Conservation (phyloP, 2,329 filamentous ascomycete genomes). For the Monosporascus ibericus region DNA sequence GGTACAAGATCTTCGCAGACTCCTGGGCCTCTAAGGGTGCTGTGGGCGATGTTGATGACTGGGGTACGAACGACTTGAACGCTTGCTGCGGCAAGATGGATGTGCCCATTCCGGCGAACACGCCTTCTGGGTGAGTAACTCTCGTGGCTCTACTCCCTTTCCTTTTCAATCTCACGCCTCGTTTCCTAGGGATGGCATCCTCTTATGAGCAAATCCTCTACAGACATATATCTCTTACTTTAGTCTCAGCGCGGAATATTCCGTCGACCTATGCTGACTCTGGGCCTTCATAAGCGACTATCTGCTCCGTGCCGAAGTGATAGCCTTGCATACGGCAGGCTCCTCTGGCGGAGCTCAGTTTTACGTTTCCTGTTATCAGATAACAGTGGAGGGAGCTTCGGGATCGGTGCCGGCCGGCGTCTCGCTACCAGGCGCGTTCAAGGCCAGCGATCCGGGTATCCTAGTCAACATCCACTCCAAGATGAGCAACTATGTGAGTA, state of each 20-base stretch:
- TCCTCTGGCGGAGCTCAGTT: constrained; percentile 25
- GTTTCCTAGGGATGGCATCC: no score
- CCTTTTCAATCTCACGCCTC: not conserved
- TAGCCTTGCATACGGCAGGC: constrained; percentile 37
- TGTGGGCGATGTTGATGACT: constrained; percentile 39
- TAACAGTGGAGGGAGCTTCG: constrained; percentile 21
- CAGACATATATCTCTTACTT: no score
- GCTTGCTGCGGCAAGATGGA: constrained; percentile 35
- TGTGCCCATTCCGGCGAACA: constrained; percentile 34
- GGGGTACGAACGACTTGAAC: constrained; percentile 37
- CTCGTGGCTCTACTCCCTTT: not conserved
- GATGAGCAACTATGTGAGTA: constrained; percentile 27
- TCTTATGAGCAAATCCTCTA: no score
- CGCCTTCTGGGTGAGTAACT: constrained; percentile 29
- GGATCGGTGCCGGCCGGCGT: constrained; percentile 24
- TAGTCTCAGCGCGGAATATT: no score
- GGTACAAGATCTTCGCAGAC: constrained; percentile 49
- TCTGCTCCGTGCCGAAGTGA: constrained; percentile 37
- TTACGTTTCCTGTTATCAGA: constrained; percentile 27
- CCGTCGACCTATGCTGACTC: constrained; percentile 9
- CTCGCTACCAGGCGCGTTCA: constrained; percentile 38
- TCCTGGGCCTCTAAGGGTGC: constrained; percentile 34
- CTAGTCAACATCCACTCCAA: constrained; percentile 40
- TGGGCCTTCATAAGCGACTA: constrained; percentile 30
- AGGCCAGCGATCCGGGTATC: constrained; percentile 37